Evolutionary conservation across 2,329 filamentous ascomycete species (phyloP).

Genomic region (Aureobasidium pullulans): DNA sequence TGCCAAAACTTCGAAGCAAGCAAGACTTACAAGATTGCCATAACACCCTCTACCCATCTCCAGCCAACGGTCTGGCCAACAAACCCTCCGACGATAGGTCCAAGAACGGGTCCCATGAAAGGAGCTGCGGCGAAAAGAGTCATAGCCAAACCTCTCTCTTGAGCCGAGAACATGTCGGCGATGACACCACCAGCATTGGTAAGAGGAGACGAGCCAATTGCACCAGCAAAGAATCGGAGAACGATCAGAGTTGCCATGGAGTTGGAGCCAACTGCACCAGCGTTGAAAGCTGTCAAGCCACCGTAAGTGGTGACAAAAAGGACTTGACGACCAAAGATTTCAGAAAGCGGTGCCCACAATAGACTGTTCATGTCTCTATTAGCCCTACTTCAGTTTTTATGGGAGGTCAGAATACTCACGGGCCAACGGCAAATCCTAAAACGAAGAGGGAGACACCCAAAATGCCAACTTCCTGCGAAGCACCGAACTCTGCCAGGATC

Average conservation of each 20-base stretch:
- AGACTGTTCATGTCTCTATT: conserved; percentile 26
- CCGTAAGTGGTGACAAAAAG: conserved; percentile 32
- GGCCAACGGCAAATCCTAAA: conserved; percentile 52
- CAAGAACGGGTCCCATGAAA: conserved; percentile 57
- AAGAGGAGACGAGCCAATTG: conserved; percentile 37
- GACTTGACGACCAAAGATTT: conserved; percentile 47
- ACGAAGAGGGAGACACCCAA: conserved; percentile 60
- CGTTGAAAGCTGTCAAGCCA: conserved; percentile 34
- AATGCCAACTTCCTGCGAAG: conserved; percentile 47
- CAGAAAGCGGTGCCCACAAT: conserved; percentile 55
- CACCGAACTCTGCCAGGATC: conserved; percentile 49
- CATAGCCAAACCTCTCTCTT: conserved; percentile 44
- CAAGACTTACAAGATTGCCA: conserved; percentile 45
- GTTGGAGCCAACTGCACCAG: conserved; percentile 35
- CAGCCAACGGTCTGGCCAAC: conserved; percentile 55
- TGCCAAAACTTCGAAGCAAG: too few species aligned
- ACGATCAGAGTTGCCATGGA: conserved; percentile 39
- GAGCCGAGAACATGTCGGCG: conserved; percentile 38
- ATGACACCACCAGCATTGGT: conserved; percentile 42
- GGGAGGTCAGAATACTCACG: background rate
- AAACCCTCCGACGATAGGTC: conserved; percentile 68
- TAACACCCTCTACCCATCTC: conserved; percentile 61
- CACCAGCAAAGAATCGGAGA: conserved; percentile 39
- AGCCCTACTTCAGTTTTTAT: too few species aligned
- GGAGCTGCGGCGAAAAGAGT: conserved; percentile 60